phyloP scores from a whole-genome alignment of 2,329 filamentous ascomycete species.

The Colletotrichum liriopes region DNA sequence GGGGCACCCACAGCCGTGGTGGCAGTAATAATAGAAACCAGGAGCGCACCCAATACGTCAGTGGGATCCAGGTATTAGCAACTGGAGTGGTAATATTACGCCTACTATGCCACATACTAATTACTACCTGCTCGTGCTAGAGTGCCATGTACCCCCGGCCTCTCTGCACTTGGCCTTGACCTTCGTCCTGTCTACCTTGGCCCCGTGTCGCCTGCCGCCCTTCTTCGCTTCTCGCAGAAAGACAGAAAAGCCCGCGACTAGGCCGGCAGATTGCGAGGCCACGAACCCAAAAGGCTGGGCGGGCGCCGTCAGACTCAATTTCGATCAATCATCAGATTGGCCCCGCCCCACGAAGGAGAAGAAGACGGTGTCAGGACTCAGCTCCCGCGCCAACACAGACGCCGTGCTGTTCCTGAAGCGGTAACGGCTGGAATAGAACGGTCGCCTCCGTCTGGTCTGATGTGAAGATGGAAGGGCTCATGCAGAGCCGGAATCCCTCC shows the following conservation, averaged over 20 bases:
- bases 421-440: conserved; percentile 6
- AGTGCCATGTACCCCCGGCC: background rate
- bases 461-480: background rate
- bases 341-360: conserved; percentile 8
- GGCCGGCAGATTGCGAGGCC: conserved; percentile 2
- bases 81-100: conserved; percentile 18
- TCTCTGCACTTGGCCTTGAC: background rate
- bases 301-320: conserved; percentile 17
- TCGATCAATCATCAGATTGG: background rate
- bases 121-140: background rate
- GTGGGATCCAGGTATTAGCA: conserved; percentile 12
- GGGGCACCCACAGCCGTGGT: background rate
- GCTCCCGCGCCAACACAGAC: conserved; percentile 16
- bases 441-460: conserved; percentile 22
- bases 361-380: conserved; percentile 1
- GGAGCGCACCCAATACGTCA: conserved; percentile 36
- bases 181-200: too few relatives aligned
- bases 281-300: conserved; percentile 8
- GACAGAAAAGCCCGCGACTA: background rate
- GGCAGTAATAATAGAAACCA: conserved; percentile 39
- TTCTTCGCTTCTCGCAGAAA: background rate
- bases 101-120: background rate
- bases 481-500: background rate
- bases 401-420: background rate
- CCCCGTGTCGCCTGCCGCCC: background rate